Base-by-base conservation (phyloP, 1,284 basidiomycete genomes). In the Retiboletus fuscus region DNA sequence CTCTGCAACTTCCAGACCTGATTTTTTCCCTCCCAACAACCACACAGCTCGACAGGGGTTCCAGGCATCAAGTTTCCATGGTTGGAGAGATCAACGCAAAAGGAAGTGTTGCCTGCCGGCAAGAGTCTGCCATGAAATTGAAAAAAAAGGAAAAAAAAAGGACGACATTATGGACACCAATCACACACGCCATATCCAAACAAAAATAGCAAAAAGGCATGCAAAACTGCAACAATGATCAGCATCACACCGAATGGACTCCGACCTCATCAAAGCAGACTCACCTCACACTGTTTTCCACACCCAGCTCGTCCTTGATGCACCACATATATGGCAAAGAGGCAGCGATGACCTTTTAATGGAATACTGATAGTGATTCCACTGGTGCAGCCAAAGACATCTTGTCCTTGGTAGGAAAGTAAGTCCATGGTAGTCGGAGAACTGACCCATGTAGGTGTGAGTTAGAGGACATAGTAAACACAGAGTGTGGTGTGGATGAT, bases 251-350 rank as follows among this genome's bases (percentile, higher is more conserved):
- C 8, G 8, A 7, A 8, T 39, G 34, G 34, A 39, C 34, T n/a
- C n/a, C n/a, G 34, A 39, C 34, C 34, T 39, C 34, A 39, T 39
- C 34, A 39, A 13, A n/a, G 8, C 15, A 11, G 3, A 63, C 72
- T 12, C 6, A 82, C 79, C 81, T 76, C 39, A 82, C 70, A 0
- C 73, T 72, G 1, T 34, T 18, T 1, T 73, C 22, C 0, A 70
- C 51, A 0, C 76, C 70, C 3, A 5, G 51, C 74, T 79, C 63
- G 73, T 86, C 79, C 43, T 79, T 72, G 72, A 88, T 83, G 66
- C 83, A 77, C 87, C 88, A 89, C 30, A 77, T 71, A 67, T 84
- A 86, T 2, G 84, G 83, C 2, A 79, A 78, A 0, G 78, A 69
- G 12, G 77, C 73, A 6, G 79, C 85, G 4, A 86, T 75, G 20